Conservation (phyloP, 768 basidiomycete genomes). For the Hydnomerulius pinastri region DNA sequence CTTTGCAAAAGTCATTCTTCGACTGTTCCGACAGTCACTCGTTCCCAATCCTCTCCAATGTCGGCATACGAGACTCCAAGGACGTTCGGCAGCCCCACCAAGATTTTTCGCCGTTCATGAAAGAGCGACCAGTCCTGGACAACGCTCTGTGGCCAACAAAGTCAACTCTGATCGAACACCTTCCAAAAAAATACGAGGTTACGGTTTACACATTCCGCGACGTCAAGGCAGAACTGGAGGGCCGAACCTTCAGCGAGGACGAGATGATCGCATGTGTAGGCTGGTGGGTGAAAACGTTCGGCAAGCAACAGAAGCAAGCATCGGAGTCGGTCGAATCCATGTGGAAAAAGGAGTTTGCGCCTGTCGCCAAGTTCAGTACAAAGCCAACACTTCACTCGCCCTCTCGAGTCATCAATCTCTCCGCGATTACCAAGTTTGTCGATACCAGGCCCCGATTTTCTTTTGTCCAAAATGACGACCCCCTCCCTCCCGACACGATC, state of each 20-base stretch:
- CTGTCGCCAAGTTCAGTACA: constrained; percentile 6
- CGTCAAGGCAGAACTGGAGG: constrained; percentile 69
- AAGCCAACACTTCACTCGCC: not conserved
- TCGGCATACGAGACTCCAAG: constrained; percentile 63
- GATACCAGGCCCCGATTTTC: constrained; percentile 54
- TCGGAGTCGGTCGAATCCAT: constrained; percentile 41
- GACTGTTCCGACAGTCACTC: constrained; percentile 46
- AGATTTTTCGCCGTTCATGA: constrained; percentile 69
- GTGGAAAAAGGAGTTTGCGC: not conserved
- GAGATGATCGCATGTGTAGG: constrained; percentile 80
- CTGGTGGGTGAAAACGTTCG: constrained; percentile 67
- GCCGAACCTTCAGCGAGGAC: constrained; percentile 60
- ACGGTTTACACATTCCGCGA: constrained; percentile 74
- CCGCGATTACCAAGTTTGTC: constrained; percentile 64
- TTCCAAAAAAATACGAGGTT: constrained; percentile 64
- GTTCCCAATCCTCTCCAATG: constrained; percentile 76
- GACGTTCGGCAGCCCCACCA: constrained; percentile 75
- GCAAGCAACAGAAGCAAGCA: constrained; percentile 2
- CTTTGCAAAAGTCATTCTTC: constrained; percentile 79
- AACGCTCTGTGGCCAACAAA: constrained; percentile 26
- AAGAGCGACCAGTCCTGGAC: constrained; percentile 64
- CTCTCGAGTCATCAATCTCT: constrained; percentile 55
- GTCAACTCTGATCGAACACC: constrained; percentile 55
- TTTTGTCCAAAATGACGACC: constrained; percentile 69
- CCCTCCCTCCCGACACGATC: constrained; percentile 72